These are phyloP conservation scores for Cephaloascus albidus DNA, from an alignment of 805 yeast species.

Conservation along the genomic window DNA sequence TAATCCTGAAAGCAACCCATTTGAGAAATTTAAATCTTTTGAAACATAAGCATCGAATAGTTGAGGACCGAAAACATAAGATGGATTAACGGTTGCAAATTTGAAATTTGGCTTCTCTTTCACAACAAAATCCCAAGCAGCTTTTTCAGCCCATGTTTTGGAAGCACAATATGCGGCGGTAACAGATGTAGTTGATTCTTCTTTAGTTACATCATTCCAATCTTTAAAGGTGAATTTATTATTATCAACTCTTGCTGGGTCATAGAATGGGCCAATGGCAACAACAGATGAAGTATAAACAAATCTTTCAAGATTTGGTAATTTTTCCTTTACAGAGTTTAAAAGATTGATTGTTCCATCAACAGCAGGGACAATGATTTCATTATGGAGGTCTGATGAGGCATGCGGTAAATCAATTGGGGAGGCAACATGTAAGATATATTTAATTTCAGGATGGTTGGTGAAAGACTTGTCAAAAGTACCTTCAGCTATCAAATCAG, in stretches of 20 bases:
- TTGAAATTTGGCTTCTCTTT: slow-evolving; percentile 13
- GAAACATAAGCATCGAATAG: slow-evolving; percentile 13
- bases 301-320: slow-evolving; percentile 9
- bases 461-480: slow-evolving; percentile 19
- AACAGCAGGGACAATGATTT: slow-evolving; percentile 16
- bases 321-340: slow-evolving; percentile 9
- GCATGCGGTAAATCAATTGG: slow-evolving; percentile 17
- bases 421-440: slow-evolving; percentile 23
- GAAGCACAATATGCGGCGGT: slow-evolving; percentile 25
- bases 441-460: slow-evolving; percentile 15
- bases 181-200: slow-evolving; percentile 1
- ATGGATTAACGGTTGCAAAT: slow-evolving; percentile 15
- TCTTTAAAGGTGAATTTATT: slow-evolving; percentile 2
- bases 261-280: slow-evolving; percentile 4
- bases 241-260: slow-evolving; percentile 6
- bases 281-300: slow-evolving; percentile 17
- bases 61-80: slow-evolving; percentile 22
- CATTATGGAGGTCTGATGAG: not conserved
- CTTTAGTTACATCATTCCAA: slow-evolving; percentile 10
- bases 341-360: slow-evolving; percentile 20
- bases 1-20: not conserved
- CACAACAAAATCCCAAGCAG: slow-evolving; percentile 28
- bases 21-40: slow-evolving; percentile 1
- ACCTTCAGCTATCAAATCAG: slow-evolving; percentile 10
- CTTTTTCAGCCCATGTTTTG: slow-evolving; percentile 35